Percentiles rank a stretch among this genome's conserved stretches.
Conservation (phyloP, 495 filamentous ascomycete genomes). For the Evernia prunastri region DNA sequence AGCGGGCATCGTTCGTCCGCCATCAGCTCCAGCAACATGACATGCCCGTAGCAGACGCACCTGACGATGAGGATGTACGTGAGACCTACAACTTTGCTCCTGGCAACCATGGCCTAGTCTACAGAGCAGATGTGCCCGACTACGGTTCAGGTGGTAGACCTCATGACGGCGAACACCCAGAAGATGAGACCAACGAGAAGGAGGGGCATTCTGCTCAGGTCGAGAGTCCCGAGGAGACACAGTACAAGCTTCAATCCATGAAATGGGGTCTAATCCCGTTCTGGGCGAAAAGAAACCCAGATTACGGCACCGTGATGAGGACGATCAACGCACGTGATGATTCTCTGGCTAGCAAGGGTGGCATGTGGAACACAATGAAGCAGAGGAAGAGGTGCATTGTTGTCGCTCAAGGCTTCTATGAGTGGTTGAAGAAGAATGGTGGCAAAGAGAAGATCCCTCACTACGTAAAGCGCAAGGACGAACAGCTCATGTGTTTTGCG, state of each 20-base stretch:
- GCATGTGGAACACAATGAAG: constrained; percentile 93
- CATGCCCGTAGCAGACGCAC: constrained; percentile 71
- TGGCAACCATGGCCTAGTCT: constrained; percentile 76
- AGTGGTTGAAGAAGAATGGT: constrained; percentile 82
- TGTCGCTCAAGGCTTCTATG: constrained; percentile 86
- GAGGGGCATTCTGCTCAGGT: constrained; percentile 17
- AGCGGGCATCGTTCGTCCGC: constrained; percentile 60
- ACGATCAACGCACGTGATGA: constrained; percentile 97
- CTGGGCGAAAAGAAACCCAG: constrained; percentile 78
- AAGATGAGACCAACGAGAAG: constrained; percentile 19
- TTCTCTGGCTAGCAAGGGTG: constrained; percentile 64
- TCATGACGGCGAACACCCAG: constrained; percentile 24
- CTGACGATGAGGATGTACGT: constrained; percentile 64
- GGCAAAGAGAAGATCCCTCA: constrained; percentile 77
- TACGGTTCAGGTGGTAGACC: constrained; percentile 40
- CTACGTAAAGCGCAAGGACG: constrained; percentile 74
- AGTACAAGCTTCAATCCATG: constrained; percentile 83
- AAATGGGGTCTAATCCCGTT: constrained; percentile 90
- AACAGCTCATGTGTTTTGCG: constrained; percentile 78
- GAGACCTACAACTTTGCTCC: constrained; percentile 93
- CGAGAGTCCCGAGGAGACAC: constrained; percentile 34
- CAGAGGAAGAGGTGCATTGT: constrained; percentile 80
- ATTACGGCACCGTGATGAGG: constrained; percentile 68
- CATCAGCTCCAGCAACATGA: constrained; percentile 63
- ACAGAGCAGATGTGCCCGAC: constrained; percentile 66